These are phyloP conservation scores for Aspergillus puulaauensis DNA, from an alignment of 2,329 filamentous ascomycete species.

Conservation along the genomic window DNA sequence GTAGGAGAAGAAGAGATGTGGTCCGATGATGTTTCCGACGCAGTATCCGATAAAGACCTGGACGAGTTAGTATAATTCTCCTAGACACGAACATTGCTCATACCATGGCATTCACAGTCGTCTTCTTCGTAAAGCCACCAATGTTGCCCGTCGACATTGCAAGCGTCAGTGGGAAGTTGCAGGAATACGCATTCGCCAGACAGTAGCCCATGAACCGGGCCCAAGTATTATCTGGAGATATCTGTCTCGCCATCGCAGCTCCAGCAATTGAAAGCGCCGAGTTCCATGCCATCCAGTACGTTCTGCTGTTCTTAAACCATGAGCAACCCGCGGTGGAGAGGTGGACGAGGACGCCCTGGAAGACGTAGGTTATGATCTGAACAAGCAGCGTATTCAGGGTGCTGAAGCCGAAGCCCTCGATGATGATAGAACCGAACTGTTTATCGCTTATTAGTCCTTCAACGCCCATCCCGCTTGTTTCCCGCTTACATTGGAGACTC, in stretches of 20 bases:
- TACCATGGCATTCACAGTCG: constrained; percentile 44
- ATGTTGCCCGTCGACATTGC: constrained; percentile 48
- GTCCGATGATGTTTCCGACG: constrained; percentile 46
- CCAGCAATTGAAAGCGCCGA: constrained; percentile 17
- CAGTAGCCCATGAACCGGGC: constrained; percentile 15
- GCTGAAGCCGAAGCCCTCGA: constrained; percentile 36
- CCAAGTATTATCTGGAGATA: constrained; percentile 10
- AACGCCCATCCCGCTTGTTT: neutral
- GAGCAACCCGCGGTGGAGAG: neutral
- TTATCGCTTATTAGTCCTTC: too few species aligned
- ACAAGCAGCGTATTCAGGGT: constrained; percentile 42
- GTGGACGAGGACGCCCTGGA: constrained; percentile 38
- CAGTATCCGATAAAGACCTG: constrained; percentile 43
- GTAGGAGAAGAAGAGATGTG: constrained; percentile 44
- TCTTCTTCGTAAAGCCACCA: constrained; percentile 51
- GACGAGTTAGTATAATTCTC: neutral
- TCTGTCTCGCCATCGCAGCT: constrained; percentile 21
- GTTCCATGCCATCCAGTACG: constrained; percentile 1
- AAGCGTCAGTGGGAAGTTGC: constrained; percentile 37
- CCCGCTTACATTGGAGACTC: constrained; percentile 24
- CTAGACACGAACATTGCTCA: neutral
- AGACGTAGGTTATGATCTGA: constrained; percentile 27
- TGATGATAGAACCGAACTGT: constrained; percentile 34
- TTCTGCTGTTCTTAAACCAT: neutral
- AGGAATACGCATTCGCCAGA: constrained; percentile 37